These are phyloP conservation scores for Phenoliferia sp. DNA, from an alignment of 1,284 basidiomycete species.

Conservation along the genomic window DNA sequence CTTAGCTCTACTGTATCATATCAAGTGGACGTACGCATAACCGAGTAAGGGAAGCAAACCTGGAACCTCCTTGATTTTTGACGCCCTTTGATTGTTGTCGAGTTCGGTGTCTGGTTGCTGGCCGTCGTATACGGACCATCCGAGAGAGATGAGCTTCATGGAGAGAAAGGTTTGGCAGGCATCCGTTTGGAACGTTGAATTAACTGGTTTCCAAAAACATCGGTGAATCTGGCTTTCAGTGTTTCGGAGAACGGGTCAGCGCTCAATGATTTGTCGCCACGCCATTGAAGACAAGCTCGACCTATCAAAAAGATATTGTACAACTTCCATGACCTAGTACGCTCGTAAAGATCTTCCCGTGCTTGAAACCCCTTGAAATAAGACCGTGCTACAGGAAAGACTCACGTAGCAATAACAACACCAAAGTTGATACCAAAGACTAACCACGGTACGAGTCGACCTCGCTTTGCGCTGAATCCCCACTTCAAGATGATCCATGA, in stretches of 20 bases:
- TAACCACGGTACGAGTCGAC: neutral
- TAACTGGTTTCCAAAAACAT: neutral
- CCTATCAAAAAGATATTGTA: no score
- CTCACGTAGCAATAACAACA: neutral
- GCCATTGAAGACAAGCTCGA: no score
- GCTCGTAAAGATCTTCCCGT: no score
- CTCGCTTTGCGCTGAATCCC: neutral
- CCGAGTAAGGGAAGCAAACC: neutral
- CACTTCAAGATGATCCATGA: neutral
- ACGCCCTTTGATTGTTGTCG: neutral
- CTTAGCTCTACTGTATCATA: neutral
- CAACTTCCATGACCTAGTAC: no score
- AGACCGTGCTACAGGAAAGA: no score
- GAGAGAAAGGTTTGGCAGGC: neutral
- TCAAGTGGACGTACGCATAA: neutral
- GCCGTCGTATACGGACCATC: neutral
- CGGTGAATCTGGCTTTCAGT: neutral
- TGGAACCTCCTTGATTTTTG: neutral
- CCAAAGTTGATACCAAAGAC: neutral
- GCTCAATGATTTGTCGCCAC: no score
- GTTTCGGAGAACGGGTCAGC: no score
- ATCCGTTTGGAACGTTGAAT: neutral
- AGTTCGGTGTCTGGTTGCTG: neutral
- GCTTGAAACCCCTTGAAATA: no score
- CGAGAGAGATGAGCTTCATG: neutral